phyloP scores from a whole-genome alignment of 768 basidiomycete genomes.

The Pleurotus ostreatus region DNA sequence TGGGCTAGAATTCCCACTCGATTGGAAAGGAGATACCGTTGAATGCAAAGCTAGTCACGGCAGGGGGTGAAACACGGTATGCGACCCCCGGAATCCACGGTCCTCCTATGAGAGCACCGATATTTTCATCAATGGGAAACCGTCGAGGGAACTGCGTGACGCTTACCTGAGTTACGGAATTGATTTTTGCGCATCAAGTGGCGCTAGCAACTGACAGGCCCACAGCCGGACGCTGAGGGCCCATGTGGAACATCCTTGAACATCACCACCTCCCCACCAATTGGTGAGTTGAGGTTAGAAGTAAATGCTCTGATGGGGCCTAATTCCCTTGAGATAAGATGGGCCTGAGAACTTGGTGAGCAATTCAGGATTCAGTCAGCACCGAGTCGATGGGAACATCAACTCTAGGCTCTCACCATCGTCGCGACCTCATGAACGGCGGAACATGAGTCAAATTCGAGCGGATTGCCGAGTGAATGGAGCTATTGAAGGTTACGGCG shows the following conservation, averaged over 20 bases:
- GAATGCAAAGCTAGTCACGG: background rate
- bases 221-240: background rate
- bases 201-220: background rate
- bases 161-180: background rate
- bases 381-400: too few species aligned
- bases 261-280: background rate
- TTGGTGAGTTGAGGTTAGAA: background rate
- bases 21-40: conserved; percentile 1
- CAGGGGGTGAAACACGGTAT: conserved; percentile 1
- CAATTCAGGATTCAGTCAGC: too few species aligned
- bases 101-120: conserved; percentile 2
- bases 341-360: too few species aligned
- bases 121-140: conserved; percentile 3
- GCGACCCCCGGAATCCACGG: background rate
- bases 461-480: too few species aligned
- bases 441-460: too few species aligned
- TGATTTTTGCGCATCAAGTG: conserved; percentile 1
- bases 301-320: background rate
- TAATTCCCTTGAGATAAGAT: background rate
- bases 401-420: too few species aligned
- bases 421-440: too few species aligned
- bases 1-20: background rate
- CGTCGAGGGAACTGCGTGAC: conserved; percentile 2
- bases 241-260: conserved; percentile 1
- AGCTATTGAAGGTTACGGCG: too few species aligned